Conservation (phyloP, 805 yeast species). For the Debaryomyces hansenii region DNA sequence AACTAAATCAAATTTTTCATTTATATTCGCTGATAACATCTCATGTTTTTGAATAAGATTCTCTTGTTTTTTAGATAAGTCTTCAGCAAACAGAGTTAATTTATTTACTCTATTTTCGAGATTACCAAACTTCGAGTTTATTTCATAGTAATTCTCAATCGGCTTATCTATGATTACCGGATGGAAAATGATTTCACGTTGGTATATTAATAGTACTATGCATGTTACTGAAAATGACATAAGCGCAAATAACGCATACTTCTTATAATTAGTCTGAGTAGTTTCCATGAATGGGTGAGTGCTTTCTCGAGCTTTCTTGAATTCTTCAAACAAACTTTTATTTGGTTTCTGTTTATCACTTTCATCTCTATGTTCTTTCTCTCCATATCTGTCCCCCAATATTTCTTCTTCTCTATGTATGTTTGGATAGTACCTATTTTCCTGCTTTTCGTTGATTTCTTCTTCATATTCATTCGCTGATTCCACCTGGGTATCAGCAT, state of each 20-base stretch:
- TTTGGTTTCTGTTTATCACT: conserved; percentile 4
- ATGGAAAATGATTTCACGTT: background rate
- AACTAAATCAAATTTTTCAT: conserved; percentile 16
- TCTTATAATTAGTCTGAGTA: background rate
- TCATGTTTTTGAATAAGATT: conserved; percentile 15
- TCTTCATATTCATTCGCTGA: background rate
- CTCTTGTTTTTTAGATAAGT: conserved; percentile 19
- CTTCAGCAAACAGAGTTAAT: conserved; percentile 13
- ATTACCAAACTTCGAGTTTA: conserved; percentile 13
- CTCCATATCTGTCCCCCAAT: conserved; percentile 4
- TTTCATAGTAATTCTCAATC: conserved; percentile 9
- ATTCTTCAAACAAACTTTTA: conserved; percentile 8
- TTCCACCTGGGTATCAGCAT: conserved; percentile 2
- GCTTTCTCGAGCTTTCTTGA: conserved; percentile 7
- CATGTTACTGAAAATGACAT: conserved; percentile 2
- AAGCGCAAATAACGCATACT: background rate
- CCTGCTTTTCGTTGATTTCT: conserved; percentile 1
- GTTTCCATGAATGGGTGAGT: background rate
- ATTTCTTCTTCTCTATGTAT: conserved; percentile 3
- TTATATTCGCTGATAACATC: conserved; percentile 10
- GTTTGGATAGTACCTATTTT: conserved; percentile 2
- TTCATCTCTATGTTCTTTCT: background rate
- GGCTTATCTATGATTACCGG: background rate
- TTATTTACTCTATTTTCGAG: conserved; percentile 12
- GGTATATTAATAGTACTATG: background rate